Base-by-base conservation (phyloP, 2,329 filamentous ascomycete species). In the Dactylellina haptotyla region DNA sequence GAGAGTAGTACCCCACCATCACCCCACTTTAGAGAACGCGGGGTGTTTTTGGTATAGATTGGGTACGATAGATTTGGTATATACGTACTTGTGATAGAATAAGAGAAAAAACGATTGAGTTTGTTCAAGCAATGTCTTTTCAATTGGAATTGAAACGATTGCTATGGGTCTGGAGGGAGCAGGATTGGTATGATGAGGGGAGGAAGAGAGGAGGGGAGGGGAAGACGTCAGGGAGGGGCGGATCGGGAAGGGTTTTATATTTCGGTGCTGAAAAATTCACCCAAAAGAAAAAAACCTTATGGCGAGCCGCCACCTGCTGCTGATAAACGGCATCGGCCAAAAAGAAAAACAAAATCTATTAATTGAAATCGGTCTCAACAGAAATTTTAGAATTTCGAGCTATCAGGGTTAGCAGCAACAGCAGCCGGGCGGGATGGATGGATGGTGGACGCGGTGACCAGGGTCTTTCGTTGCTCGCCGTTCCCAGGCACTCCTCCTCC, bases 221-320 rank as follows among this genome's bases (percentile, higher is more conserved):
- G 25, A 39, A 39, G 37, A 41, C 26, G 51, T 43, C 16, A 23
- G 53, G 43, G 67, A 72, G 67, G 66, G 67, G 67, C 59, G 67
- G 67, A 59, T 58, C 50, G 50, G 58, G 58, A 23, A 71, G 66
- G 58, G 56, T 45, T 72, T 72, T 72, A 72, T 72, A 72, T 51
- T 28, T 46, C n/a, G 16, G 14, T 43, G 18, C 18, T 43, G 10
- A 14, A 4, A 14, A 4, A 45, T 23, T 45, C 25, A 64, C 14
- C 16, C 10, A 48, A 37, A 54, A 37, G 12, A 37, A 53, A 37
- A 53, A 34, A 26, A 50, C 12, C 41, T 45, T 16, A 23, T 18
- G 18, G 12, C 18, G 9, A 18, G 12, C 18, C 41, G 41, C 41
- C 41, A 46, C 41, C 6, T 6, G 32, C 6, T 34, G 32, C 32